Percentiles rank a stretch among this genome's conserved stretches.
These are phyloP conservation scores for Pyrenophora graminea DNA, from an alignment of 2,329 filamentous ascomycete genomes.

Conservation along the genomic window DNA sequence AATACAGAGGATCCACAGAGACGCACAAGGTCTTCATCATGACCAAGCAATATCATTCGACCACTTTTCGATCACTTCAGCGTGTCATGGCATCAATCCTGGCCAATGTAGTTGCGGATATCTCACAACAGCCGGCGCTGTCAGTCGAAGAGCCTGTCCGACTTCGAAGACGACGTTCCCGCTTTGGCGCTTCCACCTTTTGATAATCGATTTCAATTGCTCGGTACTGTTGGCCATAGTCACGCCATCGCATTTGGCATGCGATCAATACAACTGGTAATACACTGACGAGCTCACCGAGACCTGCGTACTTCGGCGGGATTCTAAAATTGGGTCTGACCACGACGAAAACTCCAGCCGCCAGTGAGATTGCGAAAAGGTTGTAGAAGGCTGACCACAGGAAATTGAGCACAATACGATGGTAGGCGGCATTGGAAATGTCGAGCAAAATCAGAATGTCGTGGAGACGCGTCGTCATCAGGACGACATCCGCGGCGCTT, in stretches of 20 bases:
- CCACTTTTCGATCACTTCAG: neutral
- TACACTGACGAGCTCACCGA: constrained; percentile 76
- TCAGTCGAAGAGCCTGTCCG: constrained; percentile 1
- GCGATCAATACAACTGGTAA: constrained; percentile 68
- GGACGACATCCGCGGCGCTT: constrained; percentile 69
- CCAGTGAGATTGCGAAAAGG: constrained; percentile 67
- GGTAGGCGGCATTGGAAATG: constrained; percentile 51
- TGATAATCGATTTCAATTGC: constrained; percentile 20
- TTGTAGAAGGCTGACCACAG: constrained; percentile 74
- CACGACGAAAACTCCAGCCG: constrained; percentile 59
- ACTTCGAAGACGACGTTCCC: neutral
- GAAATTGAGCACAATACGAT: constrained; percentile 65
- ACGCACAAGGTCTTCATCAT: neutral
- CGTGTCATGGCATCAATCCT: constrained; percentile 7
- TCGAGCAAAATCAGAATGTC: constrained; percentile 64
- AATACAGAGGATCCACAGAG: neutral
- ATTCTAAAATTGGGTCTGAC: constrained; percentile 50
- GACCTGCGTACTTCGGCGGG: constrained; percentile 66
- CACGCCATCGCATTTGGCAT: constrained; percentile 51
- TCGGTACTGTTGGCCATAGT: constrained; percentile 30
- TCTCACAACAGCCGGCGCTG: constrained; percentile 5
- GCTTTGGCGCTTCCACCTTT: constrained; percentile 8
- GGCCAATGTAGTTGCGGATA: constrained; percentile 4
- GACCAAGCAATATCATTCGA: neutral
- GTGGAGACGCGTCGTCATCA: constrained; percentile 61